Base-by-base conservation (phyloP, 2,329 filamentous ascomycete genomes). In the Beauveria sp. region DNA sequence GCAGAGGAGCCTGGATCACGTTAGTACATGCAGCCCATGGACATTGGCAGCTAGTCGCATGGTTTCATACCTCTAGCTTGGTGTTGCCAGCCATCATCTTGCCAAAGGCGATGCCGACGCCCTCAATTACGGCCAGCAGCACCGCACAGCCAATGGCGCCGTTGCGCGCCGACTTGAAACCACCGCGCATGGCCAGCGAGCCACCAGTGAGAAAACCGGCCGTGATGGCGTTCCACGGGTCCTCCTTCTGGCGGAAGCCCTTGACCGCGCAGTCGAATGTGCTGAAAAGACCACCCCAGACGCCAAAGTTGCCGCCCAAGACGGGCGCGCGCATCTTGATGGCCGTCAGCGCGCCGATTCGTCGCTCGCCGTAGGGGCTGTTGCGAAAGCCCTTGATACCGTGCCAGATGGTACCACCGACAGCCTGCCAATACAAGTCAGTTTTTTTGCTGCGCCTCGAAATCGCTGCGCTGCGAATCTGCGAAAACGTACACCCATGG, bases 181-280 rank as follows among this genome's bases (percentile, higher is more conserved):
- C 94, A 70, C 94, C 94, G 77, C 94, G 86, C 64, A 97, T 87
- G 56, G 94, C 94, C 40, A 99, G 83, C 34, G 93, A 86, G 67
- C 94, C 94, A 70, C 92, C 92, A 5, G 94, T 97, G 76, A 97
- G 93, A 82, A 97, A 97, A 59, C 94, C 94, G 47, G 93, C 94
- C 68, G 93, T 96, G 74, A 99, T 97, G 70, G 92, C 92, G 78
- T 97, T 97, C 80, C 92, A 97, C 16, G 94, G 92, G 74, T 97
- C 94, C 76, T 99, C 94, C 87, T 97, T 97, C 82, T 94, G 91
- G 66, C 92, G 82, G 61, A 93, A 80, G 62, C 93, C 93, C 82
- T 97, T 99, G 64, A 97, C 90, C 24, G 92, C 90, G 80, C 94
- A 99, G 79, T 99, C 94, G 71, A 93, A 97, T 64, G 91, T 96